Percentiles rank a stretch among this genome's conserved stretches.
These are phyloP conservation scores for Coemansia sp. DNA, from an alignment of 192 early-diverging fungal species.

Conservation along the genomic window DNA sequence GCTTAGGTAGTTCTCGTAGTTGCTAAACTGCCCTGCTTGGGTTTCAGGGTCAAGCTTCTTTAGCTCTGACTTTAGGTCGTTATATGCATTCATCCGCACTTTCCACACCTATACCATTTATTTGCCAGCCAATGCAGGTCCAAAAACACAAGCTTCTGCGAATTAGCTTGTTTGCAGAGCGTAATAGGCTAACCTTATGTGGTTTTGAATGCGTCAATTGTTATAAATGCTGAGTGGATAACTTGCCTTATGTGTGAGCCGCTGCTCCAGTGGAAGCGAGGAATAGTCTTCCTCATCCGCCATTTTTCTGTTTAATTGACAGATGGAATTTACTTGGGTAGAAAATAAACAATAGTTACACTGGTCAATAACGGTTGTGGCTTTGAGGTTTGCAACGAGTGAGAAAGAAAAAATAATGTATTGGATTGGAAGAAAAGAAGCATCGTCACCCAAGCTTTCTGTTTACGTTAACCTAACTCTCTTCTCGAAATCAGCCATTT, in stretches of 20 bases:
- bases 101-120: slow-evolving; percentile 81
- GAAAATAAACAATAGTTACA: slow-evolving; percentile 1
- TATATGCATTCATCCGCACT: slow-evolving; percentile 81
- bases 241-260: slow-evolving; percentile 79
- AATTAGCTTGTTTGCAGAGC: neutral
- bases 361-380: no score
- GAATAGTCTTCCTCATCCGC: slow-evolving; percentile 76
- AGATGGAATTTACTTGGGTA: neutral
- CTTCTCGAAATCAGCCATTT: no score
- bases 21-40: slow-evolving; percentile 64
- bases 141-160: neutral
- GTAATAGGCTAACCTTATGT: neutral
- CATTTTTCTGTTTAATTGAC: slow-evolving; percentile 18
- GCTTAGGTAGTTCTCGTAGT: slow-evolving; percentile 69
- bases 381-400: no score
- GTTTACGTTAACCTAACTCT: no score
- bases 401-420: no score
- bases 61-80: slow-evolving; percentile 72
- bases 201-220: neutral
- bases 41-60: slow-evolving; percentile 61
- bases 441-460: no score
- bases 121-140: slow-evolving; percentile 3
- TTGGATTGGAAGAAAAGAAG: no score
- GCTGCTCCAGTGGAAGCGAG: slow-evolving; percentile 70
- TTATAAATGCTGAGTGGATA: neutral